Base-by-base conservation (phyloP, 2,329 filamentous ascomycete genomes). In the Cordyceps farinosa region DNA sequence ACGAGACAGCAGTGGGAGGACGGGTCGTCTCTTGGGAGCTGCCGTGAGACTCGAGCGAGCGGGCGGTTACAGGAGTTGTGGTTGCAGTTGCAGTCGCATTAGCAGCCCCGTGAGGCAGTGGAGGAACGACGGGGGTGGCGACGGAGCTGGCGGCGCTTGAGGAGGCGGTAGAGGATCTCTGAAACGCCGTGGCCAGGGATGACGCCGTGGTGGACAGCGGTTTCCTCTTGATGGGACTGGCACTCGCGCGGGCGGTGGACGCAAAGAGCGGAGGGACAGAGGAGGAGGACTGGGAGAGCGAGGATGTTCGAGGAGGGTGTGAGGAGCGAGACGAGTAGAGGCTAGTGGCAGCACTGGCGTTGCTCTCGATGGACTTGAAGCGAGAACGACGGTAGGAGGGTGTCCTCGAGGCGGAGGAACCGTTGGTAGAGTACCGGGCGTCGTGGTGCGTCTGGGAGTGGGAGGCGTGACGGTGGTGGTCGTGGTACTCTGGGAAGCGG, bases 181-280 rank as follows among this genome's bases (percentile, higher is more conserved):
- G 59, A 61, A 53, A 66, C 30, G 80, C 76, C 40, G 79, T 77
- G 58, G 79, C 81, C 67, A 83, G 70, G 64, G 80, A 77, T 45
- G 82, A 84, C 55, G 82, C 83, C 38, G 81, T 81, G 8, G 78
- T 76, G 50, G 85, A 86, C 65, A 88, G 72, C 61, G 86, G 86
- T 75, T 88, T 88, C 66, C 86, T 81, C 71, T 82, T 82, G 74
- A 88, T 83, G 66, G 47, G 45, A 29, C 45, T 51, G 57, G 76
- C 72, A 48, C 68, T 70, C 34, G 63, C 66, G 9, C 57, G 47
- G 9, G 59, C 36, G 22, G 34, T 54, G 55, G 44, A 42, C 36
- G 60, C 22, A 38, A 64, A 62, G 62, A 66, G 59, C 32, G 50
- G 62, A 63, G 47, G 55, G 53, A 51, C 50, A 40, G 55, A 64